Base-by-base conservation (phyloP, 345 rosid genomes). In the Noccaea bulbosa region DNA sequence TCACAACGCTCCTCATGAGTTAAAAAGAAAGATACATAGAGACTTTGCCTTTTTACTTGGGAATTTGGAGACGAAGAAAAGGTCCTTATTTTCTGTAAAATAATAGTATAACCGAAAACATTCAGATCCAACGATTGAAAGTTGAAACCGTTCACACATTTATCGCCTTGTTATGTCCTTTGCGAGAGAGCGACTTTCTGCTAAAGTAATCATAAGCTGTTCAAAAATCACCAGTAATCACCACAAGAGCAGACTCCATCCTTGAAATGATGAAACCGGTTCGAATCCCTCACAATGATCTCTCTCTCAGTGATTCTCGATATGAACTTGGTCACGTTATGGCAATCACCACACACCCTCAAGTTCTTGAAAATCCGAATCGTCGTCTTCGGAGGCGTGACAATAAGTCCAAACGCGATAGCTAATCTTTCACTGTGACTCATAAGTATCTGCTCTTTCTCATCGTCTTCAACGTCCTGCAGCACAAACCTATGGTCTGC, bases 381-480 rank as follows among this genome's bases (percentile, higher is more conserved):
- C 5, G 78, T 50, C 22, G 59, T 80, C 75, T 82, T 76, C 5
- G 82, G 78, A 51, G 82, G 77, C 15, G 82, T 80, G 73, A 63
- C 74, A 5, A 83, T 78, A 4, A 83, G 79, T 72, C 82, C 90
- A 58, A 63, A 86, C 2, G 82, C 83, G 38, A 86, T 86, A 7
- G 90, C 87, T 49, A 86, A 48, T 47, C 86, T 80, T 78, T 86
- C 90, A 11, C 84, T 83, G 39, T 86, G 90, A 51, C 80, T 71
- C 77, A 75, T 74, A 55, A 86, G 83, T 43, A 86, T 82, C 17
- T 83, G 74, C 78, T 83, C 90, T 76, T 86, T 82, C 70, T 86
- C 90, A 7, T 86, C 90, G 1, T 86, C 87, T 59, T 86, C 90
- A 1, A 86, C 86, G 64, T 83, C 90, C 60, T 86, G 90, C 38